These are phyloP conservation scores for Zangia roseola DNA, from an alignment of 768 basidiomycete species.

Conservation along the genomic window DNA sequence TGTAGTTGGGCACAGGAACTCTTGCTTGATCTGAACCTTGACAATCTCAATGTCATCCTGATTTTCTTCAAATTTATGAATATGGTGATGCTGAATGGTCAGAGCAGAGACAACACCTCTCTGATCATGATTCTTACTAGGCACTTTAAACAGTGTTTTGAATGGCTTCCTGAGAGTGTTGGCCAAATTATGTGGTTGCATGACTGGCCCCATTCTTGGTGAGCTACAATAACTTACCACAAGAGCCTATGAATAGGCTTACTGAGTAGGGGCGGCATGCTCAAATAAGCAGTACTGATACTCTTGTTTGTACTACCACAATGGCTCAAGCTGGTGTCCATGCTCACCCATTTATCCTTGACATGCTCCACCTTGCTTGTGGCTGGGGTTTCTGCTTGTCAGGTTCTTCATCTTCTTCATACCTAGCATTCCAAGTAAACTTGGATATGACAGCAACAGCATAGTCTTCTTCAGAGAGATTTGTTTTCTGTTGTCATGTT, in stretches of 20 bases:
- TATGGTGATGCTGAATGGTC: not conserved
- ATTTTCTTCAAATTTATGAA: not conserved
- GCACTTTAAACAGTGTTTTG: conserved; percentile 41
- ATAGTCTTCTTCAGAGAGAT: conserved; percentile 45
- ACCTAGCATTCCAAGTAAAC: conserved; percentile 19
- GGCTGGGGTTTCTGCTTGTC: conserved; percentile 4
- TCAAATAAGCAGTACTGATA: not conserved
- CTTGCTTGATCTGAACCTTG: conserved; percentile 6
- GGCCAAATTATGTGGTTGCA: conserved; percentile 45
- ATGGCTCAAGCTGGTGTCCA: not conserved
- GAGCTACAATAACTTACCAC: not conserved
- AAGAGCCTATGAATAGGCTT: not conserved
- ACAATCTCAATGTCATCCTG: conserved; percentile 11
- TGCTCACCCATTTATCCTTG: not conserved
- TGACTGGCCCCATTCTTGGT: conserved; percentile 33
- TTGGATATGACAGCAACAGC: conserved; percentile 24
- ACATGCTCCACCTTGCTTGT: conserved; percentile 13
- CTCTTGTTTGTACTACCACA: not conserved
- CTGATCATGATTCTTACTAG: conserved; percentile 34
- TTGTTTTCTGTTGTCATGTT: conserved; percentile 45
- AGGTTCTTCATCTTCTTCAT: conserved; percentile 29
- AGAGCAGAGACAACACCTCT: not conserved
- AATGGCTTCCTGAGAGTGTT: conserved; percentile 45
- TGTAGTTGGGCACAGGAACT: not conserved
- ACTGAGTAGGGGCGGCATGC: conserved; percentile 27